Evolutionary conservation across 1,284 basidiomycete species (phyloP).

Genomic region (Trichosporon faecale): DNA sequence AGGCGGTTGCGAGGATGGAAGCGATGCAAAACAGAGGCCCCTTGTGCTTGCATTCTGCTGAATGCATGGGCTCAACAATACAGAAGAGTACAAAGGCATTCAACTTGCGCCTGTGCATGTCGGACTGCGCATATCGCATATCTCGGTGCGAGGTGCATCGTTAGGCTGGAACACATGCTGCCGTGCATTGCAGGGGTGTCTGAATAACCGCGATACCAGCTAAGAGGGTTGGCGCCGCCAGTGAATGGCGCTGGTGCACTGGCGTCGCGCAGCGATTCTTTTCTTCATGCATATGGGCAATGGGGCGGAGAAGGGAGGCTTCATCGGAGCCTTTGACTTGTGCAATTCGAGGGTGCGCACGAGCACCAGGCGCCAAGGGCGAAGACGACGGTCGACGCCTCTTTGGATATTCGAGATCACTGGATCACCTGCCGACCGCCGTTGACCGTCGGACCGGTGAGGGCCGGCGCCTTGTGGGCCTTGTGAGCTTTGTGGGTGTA

Average conservation of each 20-base stretch:
- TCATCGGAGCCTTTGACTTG: no score
- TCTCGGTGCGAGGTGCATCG: no score
- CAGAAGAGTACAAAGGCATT: background rate
- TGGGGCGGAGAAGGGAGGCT: no score
- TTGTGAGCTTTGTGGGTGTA: no score
- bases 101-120: background rate
- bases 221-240: no score
- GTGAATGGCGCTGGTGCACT: no score
- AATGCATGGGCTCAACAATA: background rate
- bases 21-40: background rate
- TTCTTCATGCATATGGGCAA: background rate
- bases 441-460: background rate
- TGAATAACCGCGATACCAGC: no score
- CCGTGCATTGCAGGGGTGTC: background rate
- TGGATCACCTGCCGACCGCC: background rate
- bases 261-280: no score
- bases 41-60: background rate
- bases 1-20: background rate
- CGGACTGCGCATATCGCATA: background rate
- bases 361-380: background rate
- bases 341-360: background rate
- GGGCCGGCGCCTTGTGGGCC: no score
- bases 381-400: background rate
- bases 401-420: background rate
- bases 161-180: background rate